Evolutionary conservation across 2,329 filamentous ascomycete genomes (phyloP).

Genomic region (Ilyonectria robusta): DNA sequence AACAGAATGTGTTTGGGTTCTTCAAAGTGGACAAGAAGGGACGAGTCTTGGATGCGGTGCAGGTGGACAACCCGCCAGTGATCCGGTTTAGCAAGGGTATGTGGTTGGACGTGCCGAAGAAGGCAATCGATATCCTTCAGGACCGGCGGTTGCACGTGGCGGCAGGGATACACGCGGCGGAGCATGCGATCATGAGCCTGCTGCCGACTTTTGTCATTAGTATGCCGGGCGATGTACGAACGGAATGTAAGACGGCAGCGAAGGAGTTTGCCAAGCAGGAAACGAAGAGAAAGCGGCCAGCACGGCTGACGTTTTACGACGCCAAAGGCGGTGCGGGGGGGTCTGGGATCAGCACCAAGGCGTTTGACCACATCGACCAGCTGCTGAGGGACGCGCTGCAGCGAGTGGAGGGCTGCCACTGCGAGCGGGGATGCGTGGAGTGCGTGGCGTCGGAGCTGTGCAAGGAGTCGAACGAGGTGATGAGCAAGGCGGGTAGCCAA

Average conservation of each 20-base stretch:
- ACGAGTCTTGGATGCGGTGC: constrained; percentile 89
- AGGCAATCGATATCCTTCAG: constrained; percentile 83
- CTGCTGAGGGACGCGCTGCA: constrained; percentile 82
- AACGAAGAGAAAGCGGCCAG: constrained; percentile 84
- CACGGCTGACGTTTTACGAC: constrained; percentile 93
- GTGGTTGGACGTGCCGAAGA: constrained; percentile 92
- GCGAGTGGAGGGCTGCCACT: constrained; percentile 82
- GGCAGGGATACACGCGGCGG: constrained; percentile 92
- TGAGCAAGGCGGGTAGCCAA: constrained; percentile 90
- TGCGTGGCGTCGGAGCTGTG: constrained; percentile 91
- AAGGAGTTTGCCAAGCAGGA: constrained; percentile 87
- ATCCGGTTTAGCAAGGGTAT: constrained; percentile 88
- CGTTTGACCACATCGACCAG: constrained; percentile 91
- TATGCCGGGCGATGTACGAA: constrained; percentile 91
- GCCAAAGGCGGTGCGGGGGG: constrained; percentile 89
- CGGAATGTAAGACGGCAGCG: constrained; percentile 90
- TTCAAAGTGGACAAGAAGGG: constrained; percentile 94
- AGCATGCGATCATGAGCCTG: constrained; percentile 89
- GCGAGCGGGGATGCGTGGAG: constrained; percentile 86
- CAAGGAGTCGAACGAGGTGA: constrained; percentile 89
- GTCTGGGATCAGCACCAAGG: constrained; percentile 90
- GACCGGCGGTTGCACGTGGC: constrained; percentile 83
- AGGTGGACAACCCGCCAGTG: constrained; percentile 94
- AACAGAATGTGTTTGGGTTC: constrained; percentile 93
- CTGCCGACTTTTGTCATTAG: constrained; percentile 93